Evolutionary conservation across 2,329 filamentous ascomycete genomes (phyloP).

Genomic region (Paraphoma chrysanthemicola): DNA sequence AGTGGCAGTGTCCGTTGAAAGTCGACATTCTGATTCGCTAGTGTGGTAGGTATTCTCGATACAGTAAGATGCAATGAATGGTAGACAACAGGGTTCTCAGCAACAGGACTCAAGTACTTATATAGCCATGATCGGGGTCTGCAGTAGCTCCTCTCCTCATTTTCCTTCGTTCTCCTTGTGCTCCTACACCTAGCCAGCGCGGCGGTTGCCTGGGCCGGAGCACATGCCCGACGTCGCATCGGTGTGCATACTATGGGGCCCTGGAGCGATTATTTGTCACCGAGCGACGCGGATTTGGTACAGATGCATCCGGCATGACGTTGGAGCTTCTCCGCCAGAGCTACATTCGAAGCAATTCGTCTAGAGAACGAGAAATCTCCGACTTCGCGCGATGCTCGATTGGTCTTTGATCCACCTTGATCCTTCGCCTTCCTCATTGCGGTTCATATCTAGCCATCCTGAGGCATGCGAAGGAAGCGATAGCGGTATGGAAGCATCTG

Average conservation of each 20-base stretch:
- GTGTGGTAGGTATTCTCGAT: background rate
- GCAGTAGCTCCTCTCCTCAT: background rate
- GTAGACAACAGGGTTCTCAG: constrained; percentile 20
- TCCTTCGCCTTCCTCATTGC: too few relatives aligned
- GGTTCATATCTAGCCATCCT: too few relatives aligned
- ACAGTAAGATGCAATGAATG: background rate
- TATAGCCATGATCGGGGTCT: constrained; percentile 1
- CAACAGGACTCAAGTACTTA: background rate
- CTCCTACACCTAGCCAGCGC: background rate
- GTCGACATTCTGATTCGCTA: constrained; percentile 47
- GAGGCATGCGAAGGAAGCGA: background rate
- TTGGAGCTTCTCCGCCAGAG: background rate
- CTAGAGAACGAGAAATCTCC: background rate
- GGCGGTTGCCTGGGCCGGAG: background rate
- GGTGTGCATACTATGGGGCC: background rate
- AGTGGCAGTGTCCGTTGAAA: constrained; percentile 62
- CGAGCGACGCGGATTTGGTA: background rate
- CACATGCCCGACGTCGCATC: background rate
- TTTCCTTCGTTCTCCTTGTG: too few relatives aligned
- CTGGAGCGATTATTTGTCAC: constrained; percentile 5
- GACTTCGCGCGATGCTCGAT: background rate
- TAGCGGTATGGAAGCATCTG: background rate
- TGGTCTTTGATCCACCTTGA: too few relatives aligned
- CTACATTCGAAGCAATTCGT: background rate
- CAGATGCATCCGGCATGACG: constrained; percentile 1